Evolutionary conservation across 768 basidiomycete species (phyloP).

Genomic region (Aureoboletus auriporus): DNA sequence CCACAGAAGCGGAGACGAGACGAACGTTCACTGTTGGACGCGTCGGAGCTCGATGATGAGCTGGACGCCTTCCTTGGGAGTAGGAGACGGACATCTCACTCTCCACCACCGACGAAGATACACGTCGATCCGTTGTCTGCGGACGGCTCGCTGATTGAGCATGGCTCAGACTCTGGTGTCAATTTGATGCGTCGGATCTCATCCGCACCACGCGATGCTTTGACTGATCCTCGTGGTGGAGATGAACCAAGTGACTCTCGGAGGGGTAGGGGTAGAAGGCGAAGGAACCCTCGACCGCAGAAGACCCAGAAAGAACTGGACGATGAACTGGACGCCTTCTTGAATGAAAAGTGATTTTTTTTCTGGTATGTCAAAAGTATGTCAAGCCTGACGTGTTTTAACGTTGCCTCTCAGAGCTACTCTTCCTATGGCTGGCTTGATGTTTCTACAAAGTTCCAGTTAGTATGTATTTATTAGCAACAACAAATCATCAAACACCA

Average conservation of each 20-base stretch:
- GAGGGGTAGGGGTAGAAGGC: constrained; percentile 30
- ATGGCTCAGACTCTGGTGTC: constrained; percentile 46
- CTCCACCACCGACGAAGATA: constrained; percentile 61
- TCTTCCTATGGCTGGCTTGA: not conserved
- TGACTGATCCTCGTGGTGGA: constrained; percentile 18
- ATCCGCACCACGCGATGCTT: constrained; percentile 28
- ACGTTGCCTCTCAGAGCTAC: not conserved
- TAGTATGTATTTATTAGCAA: constrained; percentile 3
- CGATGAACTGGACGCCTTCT: constrained; percentile 77
- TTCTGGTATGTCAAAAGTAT: constrained; percentile 5
- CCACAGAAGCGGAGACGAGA: constrained; percentile 36
- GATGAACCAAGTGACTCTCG: constrained; percentile 25
- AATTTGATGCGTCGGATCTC: constrained; percentile 45
- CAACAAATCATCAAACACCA: constrained; percentile 9
- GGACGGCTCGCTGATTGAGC: constrained; percentile 51
- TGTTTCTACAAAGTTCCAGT: not conserved
- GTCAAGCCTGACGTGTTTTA: constrained; percentile 1
- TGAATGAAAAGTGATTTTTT: constrained; percentile 44
- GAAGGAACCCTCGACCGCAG: constrained; percentile 39
- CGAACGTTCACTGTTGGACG: constrained; percentile 29
- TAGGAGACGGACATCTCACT: constrained; percentile 30
- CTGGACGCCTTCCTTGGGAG: constrained; percentile 65
- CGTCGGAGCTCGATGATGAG: constrained; percentile 57
- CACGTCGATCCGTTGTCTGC: constrained; percentile 60
- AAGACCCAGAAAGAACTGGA: constrained; percentile 77